Percentiles rank a stretch among this genome's conserved stretches.
Evolutionary conservation across 2,329 filamentous ascomycete genomes (phyloP).

Genomic region (Leptographium galeiforme): DNA sequence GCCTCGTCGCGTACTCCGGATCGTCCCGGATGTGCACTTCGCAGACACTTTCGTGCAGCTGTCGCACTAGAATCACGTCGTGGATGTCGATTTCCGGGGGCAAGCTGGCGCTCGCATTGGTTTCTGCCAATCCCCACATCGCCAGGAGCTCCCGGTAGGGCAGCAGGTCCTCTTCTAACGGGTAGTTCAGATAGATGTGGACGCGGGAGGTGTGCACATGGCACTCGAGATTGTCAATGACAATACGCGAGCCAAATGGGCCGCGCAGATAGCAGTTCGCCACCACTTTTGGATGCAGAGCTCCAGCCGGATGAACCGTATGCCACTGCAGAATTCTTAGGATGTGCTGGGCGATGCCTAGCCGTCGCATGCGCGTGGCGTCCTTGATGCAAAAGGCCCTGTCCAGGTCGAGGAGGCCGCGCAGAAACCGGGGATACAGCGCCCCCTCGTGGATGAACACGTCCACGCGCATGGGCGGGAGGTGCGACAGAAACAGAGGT

Average conservation of each 20-base stretch:
- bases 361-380: slow-evolving; percentile 27
- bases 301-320: slow-evolving; percentile 21
- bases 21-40: slow-evolving; percentile 28
- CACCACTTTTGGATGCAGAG: slow-evolving; percentile 16
- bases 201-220: slow-evolving; percentile 33
- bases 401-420: slow-evolving; percentile 33
- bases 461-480: slow-evolving; percentile 41
- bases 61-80: slow-evolving; percentile 33
- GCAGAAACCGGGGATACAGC: slow-evolving; percentile 23
- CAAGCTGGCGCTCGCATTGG: slow-evolving; percentile 13
- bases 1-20: slow-evolving; percentile 13
- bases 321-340: slow-evolving; percentile 40
- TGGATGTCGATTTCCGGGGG: slow-evolving; percentile 35
- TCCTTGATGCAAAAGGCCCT: slow-evolving; percentile 43
- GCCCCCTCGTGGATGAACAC: slow-evolving; percentile 40
- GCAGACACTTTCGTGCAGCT: slow-evolving; percentile 47
- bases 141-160: slow-evolving; percentile 26
- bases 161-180: slow-evolving; percentile 38
- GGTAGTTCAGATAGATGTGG: slow-evolving; percentile 33
- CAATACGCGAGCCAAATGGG: slow-evolving; percentile 45
- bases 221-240: slow-evolving; percentile 36
- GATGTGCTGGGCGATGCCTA: slow-evolving; percentile 40
- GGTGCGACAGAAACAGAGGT: slow-evolving; percentile 33
- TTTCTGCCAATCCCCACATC: slow-evolving; percentile 27
- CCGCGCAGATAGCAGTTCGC: slow-evolving; percentile 27